phyloP scores from a whole-genome alignment of 2,329 filamentous ascomycete genomes.

The Alternaria solani region DNA sequence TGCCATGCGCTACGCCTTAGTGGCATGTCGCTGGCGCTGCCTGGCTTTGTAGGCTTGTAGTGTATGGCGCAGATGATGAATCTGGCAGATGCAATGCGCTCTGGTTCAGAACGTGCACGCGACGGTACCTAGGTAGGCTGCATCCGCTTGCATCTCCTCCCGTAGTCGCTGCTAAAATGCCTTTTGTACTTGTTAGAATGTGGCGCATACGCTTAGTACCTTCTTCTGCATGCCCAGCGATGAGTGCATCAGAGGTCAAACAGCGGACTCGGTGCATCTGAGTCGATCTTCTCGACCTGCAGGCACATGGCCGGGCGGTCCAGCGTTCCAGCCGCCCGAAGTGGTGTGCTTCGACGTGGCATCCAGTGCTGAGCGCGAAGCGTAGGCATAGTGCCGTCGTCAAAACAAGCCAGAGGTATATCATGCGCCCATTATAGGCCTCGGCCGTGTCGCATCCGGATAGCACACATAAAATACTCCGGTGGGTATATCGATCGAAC shows the following conservation, averaged over 20 bases:
- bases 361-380: slow-evolving; percentile 32
- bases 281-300: slow-evolving; percentile 30
- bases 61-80: slow-evolving; percentile 31
- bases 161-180: slow-evolving; percentile 11
- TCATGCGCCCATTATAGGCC: slow-evolving; percentile 31
- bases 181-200: slow-evolving; percentile 8
- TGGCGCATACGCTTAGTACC: slow-evolving; percentile 1
- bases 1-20: slow-evolving; percentile 23
- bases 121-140: slow-evolving; percentile 33
- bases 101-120: slow-evolving; percentile 20
- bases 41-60: slow-evolving; percentile 14
- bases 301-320: slow-evolving; percentile 26
- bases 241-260: slow-evolving; percentile 32
- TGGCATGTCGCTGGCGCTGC: slow-evolving; percentile 28
- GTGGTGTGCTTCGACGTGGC: slow-evolving; percentile 34
- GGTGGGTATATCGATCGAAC: slow-evolving; percentile 43
- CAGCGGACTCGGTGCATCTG: slow-evolving; percentile 37
- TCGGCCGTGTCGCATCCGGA: slow-evolving; percentile 30
- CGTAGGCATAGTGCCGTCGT: slow-evolving; percentile 32
- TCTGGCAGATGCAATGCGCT: slow-evolving; percentile 34
- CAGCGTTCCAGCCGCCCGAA: slow-evolving; percentile 29
- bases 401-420: slow-evolving; percentile 36
- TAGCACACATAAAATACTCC: slow-evolving; percentile 46
- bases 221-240: slow-evolving; percentile 13
- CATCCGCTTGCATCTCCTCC: slow-evolving; percentile 25